Evolutionary conservation across 2,329 filamentous ascomycete species (phyloP).

Genomic region (Ascochyta rabiei): DNA sequence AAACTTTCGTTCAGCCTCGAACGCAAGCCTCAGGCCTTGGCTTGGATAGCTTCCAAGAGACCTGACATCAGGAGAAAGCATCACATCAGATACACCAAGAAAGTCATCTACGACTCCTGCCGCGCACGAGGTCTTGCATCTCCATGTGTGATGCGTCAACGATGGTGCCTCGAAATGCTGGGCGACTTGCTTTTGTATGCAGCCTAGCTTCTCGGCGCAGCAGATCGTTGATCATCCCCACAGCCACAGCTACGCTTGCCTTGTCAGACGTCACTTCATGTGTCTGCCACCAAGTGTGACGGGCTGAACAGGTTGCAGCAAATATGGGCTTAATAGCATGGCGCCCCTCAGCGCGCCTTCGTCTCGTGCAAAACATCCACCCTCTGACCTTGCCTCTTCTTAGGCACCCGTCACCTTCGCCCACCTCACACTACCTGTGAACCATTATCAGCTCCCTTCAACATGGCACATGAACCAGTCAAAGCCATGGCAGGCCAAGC

Average conservation of each 20-base stretch:
- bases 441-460: constrained; percentile 19
- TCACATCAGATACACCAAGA: background rate
- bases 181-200: constrained; percentile 4
- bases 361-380: constrained; percentile 42
- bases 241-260: constrained; percentile 13
- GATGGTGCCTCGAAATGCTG: background rate
- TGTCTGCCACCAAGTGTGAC: constrained; percentile 16
- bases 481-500: constrained; percentile 37
- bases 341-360: constrained; percentile 24
- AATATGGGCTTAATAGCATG: constrained; percentile 24
- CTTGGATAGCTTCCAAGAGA: background rate
- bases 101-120: background rate
- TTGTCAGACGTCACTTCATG: constrained; percentile 24
- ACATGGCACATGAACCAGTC: constrained; percentile 36
- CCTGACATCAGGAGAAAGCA: background rate
- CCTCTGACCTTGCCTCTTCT: constrained; percentile 41
- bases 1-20: background rate
- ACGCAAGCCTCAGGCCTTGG: background rate
- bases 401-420: constrained; percentile 26
- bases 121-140: background rate
- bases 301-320: constrained; percentile 23
- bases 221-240: constrained; percentile 16
- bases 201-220: constrained; percentile 18
- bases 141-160: background rate
- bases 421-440: constrained; percentile 17